Evolutionary conservation across 345 rosid genomes (phyloP).

Genomic region (Eucalyptus pauciflora): DNA sequence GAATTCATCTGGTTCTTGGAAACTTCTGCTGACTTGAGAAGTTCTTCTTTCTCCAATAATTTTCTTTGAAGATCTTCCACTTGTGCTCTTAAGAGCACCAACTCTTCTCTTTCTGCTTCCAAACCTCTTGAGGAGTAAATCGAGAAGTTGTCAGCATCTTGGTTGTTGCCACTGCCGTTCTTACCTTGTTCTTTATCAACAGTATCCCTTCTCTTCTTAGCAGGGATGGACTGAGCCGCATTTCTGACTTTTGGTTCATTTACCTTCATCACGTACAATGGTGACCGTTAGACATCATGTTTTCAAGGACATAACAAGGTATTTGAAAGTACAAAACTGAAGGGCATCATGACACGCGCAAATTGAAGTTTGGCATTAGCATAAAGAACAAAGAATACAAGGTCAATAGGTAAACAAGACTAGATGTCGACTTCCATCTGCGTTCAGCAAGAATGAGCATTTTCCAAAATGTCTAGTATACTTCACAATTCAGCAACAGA

Average conservation of each 20-base stretch:
- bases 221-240: constrained; percentile 40
- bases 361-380: neutral
- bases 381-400: neutral
- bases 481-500: neutral
- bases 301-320: neutral
- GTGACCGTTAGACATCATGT: neutral
- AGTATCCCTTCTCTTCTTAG: constrained; percentile 54
- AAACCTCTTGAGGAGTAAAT: constrained; percentile 32
- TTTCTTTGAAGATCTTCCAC: constrained; percentile 61
- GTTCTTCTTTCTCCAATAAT: constrained; percentile 76
- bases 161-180: constrained; percentile 14
- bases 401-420: neutral
- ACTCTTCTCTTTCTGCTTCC: constrained; percentile 56
- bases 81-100: constrained; percentile 51
- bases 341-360: neutral
- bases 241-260: constrained; percentile 52
- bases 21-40: constrained; percentile 54
- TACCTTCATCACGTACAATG: constrained; percentile 8
- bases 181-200: constrained; percentile 35
- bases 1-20: constrained; percentile 37
- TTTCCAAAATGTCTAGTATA: neutral
- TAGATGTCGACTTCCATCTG: neutral
- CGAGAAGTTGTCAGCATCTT: constrained; percentile 38
- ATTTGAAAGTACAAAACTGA: neutral
- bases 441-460: neutral